Conservation (phyloP, 1,284 basidiomycete genomes). For the Bondarzewia mesenterica region DNA sequence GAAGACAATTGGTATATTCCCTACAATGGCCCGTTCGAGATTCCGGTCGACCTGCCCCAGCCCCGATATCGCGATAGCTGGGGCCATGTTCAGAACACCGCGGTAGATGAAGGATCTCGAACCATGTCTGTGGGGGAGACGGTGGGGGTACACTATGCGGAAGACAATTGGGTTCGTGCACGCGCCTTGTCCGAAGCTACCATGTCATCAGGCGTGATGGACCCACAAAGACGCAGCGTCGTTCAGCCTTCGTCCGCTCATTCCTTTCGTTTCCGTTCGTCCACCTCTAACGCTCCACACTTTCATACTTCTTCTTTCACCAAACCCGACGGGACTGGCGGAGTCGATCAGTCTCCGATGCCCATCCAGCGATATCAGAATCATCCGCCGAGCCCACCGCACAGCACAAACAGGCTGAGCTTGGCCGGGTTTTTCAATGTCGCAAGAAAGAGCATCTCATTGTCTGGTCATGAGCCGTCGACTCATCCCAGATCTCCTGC, state of each 20-base stretch:
- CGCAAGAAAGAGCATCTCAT: neutral
- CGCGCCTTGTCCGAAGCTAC: neutral
- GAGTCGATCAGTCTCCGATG: conserved; percentile 52
- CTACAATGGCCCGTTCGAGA: too few species aligned
- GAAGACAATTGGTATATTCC: too few species aligned
- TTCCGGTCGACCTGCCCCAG: too few species aligned
- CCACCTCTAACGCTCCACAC: neutral
- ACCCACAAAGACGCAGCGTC: neutral
- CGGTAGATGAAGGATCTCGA: too few species aligned
- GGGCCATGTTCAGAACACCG: too few species aligned
- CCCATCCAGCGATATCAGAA: conserved; percentile 21
- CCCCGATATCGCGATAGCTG: too few species aligned
- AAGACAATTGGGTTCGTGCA: neutral
- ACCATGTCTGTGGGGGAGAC: neutral
- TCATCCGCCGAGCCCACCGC: conserved; percentile 7
- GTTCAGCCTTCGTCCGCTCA: neutral
- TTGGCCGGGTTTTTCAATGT: neutral
- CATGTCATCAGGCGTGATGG: neutral
- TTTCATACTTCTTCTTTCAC: neutral
- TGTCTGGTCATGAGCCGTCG: too few species aligned
- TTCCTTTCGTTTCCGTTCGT: neutral
- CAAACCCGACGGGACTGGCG: conserved; percentile 35
- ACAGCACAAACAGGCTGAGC: neutral
- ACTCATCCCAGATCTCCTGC: too few species aligned
- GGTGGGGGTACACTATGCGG: neutral